phyloP scores from a whole-genome alignment of 2,329 filamentous ascomycete genomes.

The Pseudogymnoascus sp. region DNA sequence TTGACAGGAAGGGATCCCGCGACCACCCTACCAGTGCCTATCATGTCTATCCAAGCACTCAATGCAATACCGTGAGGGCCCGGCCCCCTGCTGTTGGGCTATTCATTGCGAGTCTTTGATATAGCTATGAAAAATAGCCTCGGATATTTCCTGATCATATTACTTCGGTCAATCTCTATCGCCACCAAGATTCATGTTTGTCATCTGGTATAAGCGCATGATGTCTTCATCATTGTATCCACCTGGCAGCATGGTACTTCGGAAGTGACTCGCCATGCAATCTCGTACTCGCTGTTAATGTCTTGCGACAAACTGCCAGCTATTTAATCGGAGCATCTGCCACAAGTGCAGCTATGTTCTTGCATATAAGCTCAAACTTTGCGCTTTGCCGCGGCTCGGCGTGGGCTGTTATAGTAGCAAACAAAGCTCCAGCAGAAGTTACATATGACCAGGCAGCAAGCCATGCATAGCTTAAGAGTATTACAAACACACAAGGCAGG shows the following conservation, averaged over 20 bases:
- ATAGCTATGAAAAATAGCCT: conserved; percentile 17
- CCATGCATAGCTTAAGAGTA: not conserved
- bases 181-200: conserved; percentile 12
- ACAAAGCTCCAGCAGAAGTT: not conserved
- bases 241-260: not conserved
- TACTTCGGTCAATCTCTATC: conserved; percentile 15
- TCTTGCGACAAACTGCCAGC: not conserved
- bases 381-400: not conserved
- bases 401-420: not conserved
- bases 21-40: conserved; percentile 16
- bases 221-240: conserved; percentile 6
- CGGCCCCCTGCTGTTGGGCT: conserved; percentile 19
- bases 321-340: not conserved
- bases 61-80: conserved; percentile 20
- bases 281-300: not conserved
- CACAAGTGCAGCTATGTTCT: not conserved
- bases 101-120: conserved; percentile 13
- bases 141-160: conserved; percentile 14
- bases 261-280: not conserved
- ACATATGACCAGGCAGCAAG: not conserved
- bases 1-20: conserved; percentile 4
- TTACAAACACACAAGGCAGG: not conserved
- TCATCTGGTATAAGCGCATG: conserved; percentile 15
- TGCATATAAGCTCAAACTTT: not conserved
- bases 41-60: conserved; percentile 18